These are phyloP conservation scores for Aspergillus bridgeri DNA, from an alignment of 495 filamentous ascomycete species.

Conservation along the genomic window DNA sequence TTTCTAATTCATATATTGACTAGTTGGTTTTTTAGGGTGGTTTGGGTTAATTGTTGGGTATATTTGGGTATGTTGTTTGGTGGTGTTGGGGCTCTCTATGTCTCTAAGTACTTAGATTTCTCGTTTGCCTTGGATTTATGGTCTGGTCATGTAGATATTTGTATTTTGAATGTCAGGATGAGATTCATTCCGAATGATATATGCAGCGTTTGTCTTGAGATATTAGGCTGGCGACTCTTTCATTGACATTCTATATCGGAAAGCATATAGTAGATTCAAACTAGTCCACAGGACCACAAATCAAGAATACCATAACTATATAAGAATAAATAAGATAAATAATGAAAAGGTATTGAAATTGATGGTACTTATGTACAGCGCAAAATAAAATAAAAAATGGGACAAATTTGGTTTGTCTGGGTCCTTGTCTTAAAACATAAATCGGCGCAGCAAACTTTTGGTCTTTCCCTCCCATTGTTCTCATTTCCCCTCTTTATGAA, in stretches of 20 bases:
- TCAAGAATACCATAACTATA: not conserved
- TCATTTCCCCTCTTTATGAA: constrained; percentile 1
- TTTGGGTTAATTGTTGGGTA: no score
- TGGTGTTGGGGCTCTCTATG: no score
- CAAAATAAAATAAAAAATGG: not conserved
- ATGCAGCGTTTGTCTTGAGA: no score
- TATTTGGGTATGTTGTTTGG: no score
- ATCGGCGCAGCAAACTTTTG: not conserved
- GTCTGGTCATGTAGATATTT: no score
- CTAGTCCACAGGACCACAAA: not conserved
- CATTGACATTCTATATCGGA: no score
- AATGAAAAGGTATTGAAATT: not conserved
- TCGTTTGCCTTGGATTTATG: no score
- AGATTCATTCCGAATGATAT: no score
- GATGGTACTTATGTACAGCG: not conserved
- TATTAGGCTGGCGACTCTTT: no score
- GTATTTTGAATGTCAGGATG: no score
- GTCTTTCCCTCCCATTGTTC: not conserved
- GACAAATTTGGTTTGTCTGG: not conserved
- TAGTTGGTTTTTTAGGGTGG: not conserved
- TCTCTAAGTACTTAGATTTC: no score
- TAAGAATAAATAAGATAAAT: no score
- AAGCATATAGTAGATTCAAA: not conserved
- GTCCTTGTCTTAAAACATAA: not conserved
- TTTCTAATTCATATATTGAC: not conserved